These are phyloP conservation scores for Acacia pycnantha DNA, from an alignment of 331 rosid species.

Conservation along the genomic window DNA sequence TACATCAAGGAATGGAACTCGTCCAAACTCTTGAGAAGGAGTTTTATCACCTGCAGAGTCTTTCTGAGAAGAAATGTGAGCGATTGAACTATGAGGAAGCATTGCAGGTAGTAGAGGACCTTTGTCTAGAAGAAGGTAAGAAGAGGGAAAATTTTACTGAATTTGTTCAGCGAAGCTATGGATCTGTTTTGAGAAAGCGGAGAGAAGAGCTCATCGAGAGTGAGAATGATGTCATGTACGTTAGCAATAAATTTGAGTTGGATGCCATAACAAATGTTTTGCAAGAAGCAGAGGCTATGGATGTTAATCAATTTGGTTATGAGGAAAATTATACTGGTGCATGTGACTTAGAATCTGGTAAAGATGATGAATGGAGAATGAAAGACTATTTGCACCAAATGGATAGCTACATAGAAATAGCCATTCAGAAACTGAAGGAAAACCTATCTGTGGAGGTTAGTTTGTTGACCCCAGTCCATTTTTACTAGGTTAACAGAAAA, in stretches of 20 bases:
- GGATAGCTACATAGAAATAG: constrained; percentile 77
- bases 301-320: constrained; percentile 62
- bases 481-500: constrained; percentile 9
- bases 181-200: constrained; percentile 72
- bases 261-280: constrained; percentile 76
- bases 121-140: constrained; percentile 81
- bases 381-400: constrained; percentile 78
- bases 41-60: constrained; percentile 68
- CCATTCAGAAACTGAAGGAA: constrained; percentile 88
- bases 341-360: constrained; percentile 88
- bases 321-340: constrained; percentile 65
- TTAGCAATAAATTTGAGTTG: constrained; percentile 53
- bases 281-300: constrained; percentile 78
- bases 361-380: constrained; percentile 85
- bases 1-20: constrained; percentile 63
- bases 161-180: constrained; percentile 67
- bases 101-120: constrained; percentile 78
- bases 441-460: constrained; percentile 81
- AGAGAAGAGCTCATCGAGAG: constrained; percentile 73
- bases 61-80: constrained; percentile 83
- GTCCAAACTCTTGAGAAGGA: constrained; percentile 82
- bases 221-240: constrained; percentile 62
- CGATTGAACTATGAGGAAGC: constrained; percentile 78
- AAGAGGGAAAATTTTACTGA: constrained; percentile 68
- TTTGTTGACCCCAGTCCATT: constrained; percentile 15